phyloP scores from a whole-genome alignment of 2,329 filamentous ascomycete species.

The Fusarium brachygibbosum region DNA sequence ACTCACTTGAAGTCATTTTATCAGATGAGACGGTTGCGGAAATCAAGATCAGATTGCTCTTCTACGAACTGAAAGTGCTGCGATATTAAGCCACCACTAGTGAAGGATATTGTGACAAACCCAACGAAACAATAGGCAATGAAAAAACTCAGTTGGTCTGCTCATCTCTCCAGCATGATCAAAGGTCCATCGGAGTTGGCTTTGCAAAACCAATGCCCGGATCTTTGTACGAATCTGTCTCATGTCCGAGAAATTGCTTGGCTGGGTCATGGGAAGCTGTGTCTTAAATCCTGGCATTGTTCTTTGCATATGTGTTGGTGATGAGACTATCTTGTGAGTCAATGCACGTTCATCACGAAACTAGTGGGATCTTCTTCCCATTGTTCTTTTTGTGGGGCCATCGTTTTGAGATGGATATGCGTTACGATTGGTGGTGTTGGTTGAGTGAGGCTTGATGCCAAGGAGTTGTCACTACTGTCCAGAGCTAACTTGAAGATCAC shows the following conservation, averaged over 20 bases:
- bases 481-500: not conserved
- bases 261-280: not conserved
- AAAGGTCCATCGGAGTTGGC: not conserved
- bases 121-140: not conserved
- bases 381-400: not conserved
- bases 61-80: not conserved
- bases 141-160: constrained; percentile 1
- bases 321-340: not conserved
- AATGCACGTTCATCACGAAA: not conserved
- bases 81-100: not conserved
- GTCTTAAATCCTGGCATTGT: not conserved
- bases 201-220: not conserved
- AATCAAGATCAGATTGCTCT: not conserved
- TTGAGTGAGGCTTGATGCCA: not conserved
- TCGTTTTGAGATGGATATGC: not conserved
- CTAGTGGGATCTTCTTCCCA: not conserved
- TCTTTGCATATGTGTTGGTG: not conserved
- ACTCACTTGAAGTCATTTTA: not conserved
- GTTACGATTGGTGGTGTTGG: not conserved
- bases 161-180: not conserved
- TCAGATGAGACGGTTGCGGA: not conserved
- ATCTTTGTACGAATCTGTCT: not conserved
- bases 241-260: not conserved
- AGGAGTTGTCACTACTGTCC: not conserved
- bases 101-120: not conserved